Evolutionary conservation across 2,329 filamentous ascomycete species (phyloP), one percentile per base, ranked within the genome.

Genomic region (Pyricularia pennisetigena): DNA sequence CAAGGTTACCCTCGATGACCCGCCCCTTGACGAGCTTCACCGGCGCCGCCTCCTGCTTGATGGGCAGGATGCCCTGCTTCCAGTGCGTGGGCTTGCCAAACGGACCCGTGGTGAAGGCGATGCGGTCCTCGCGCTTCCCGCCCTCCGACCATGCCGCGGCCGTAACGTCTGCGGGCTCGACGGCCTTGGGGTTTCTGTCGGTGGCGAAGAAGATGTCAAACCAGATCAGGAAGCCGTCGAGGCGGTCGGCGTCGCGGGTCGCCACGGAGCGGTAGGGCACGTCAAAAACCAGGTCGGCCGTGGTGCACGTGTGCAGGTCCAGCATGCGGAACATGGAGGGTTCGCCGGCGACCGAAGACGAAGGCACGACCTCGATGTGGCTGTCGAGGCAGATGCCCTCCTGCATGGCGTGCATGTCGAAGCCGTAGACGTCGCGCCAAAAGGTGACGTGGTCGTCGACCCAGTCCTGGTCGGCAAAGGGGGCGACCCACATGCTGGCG

Each of bases 341-440:
- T 12, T 82, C 77, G 29, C 88, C 90, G 70, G 84, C 87, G 59
- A 92, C 73, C 7, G 86, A 84, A 23, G 81, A 80, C 20, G 81
- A 81, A 4, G 89, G 87, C 79, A 93, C 88, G 70, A 89, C 83
- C 69, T 93, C 86, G 69, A 97, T 86, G 69, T 94, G 84, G n/a
- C 89, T 89, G 74, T 97, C 93, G 70, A 94, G 88, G 74, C 90
- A 88, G 69, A 94, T 92, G 57, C 89, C 89, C 64, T 88, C 85
- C 74, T 93, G 89, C 94, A 98, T 97, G 71, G 91, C 88, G 73
- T 86, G 88, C 91, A 97, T 97, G 76, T 96, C 89, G 79, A 98
- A 98, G 66, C 94, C 94, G 78, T 98, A 97, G 5, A 98, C 91
- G 74, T 95, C 88, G 71, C 90, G 86, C 94, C 94, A 98, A 82